These are phyloP conservation scores for Cercospora zeina DNA, from an alignment of 2,329 filamentous ascomycete species.

Conservation along the genomic window DNA sequence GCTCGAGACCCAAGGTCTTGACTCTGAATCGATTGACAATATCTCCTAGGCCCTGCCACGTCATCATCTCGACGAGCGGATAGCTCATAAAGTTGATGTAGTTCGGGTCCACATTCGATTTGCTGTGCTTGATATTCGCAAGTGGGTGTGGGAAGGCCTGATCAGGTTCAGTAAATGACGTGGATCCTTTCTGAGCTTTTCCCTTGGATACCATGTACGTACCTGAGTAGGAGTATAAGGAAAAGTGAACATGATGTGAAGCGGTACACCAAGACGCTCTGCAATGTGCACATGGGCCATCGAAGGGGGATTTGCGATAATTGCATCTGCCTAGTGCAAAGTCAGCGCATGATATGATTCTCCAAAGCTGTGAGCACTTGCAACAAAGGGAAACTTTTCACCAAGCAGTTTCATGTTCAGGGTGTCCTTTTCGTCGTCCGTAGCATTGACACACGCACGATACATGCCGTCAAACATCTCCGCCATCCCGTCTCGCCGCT, in stretches of 20 bases:
- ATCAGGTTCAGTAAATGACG: neutral
- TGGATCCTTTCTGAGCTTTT: neutral
- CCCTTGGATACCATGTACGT: neutral
- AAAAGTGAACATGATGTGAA: conserved; percentile 61
- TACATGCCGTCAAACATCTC: conserved; percentile 84
- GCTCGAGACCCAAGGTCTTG: conserved; percentile 68
- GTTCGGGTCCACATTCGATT: conserved; percentile 67
- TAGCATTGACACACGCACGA: conserved; percentile 72
- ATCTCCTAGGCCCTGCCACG: conserved; percentile 65
- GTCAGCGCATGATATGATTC: neutral
- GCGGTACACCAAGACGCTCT: conserved; percentile 72
- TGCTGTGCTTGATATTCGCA: conserved; percentile 65
- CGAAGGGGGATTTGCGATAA: conserved; percentile 79
- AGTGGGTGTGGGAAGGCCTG: conserved; percentile 74
- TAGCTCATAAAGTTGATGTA: conserved; percentile 82
- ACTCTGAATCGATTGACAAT: conserved; percentile 73
- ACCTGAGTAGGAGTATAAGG: conserved; percentile 68
- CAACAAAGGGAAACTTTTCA: conserved; percentile 61
- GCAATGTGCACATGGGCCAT: conserved; percentile 80
- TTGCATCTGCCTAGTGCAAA: conserved; percentile 60
- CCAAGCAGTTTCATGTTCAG: conserved; percentile 67
- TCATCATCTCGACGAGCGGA: conserved; percentile 75
- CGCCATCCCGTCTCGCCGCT: conserved; percentile 67
- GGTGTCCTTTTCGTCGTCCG: conserved; percentile 65
- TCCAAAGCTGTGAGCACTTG: neutral